phyloP scores from a whole-genome alignment of 2,329 filamentous ascomycete genomes.

The Pseudogymnoascus destructans region DNA sequence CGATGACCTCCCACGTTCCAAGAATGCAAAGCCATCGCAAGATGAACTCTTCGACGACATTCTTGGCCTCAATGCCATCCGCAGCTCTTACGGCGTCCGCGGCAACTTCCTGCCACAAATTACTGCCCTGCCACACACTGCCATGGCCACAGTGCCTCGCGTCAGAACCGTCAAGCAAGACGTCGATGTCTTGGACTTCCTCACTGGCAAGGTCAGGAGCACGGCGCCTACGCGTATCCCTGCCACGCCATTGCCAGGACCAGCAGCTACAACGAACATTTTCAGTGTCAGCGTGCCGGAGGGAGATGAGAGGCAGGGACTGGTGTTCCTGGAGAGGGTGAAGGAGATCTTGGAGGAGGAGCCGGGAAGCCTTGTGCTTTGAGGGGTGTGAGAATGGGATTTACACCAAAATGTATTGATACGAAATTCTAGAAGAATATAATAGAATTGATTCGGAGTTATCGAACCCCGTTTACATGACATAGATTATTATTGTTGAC shows the following conservation, averaged over 20 bases:
- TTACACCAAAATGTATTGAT: slow-evolving; percentile 5
- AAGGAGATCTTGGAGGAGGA: slow-evolving; percentile 73
- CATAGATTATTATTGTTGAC: background rate
- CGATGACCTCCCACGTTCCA: slow-evolving; percentile 61
- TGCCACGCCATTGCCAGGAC: slow-evolving; percentile 30
- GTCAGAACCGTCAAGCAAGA: slow-evolving; percentile 29
- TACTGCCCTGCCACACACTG: slow-evolving; percentile 38
- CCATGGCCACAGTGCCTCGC: slow-evolving; percentile 25
- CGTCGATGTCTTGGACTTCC: slow-evolving; percentile 71
- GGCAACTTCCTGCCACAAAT: slow-evolving; percentile 63
- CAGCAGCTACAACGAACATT: slow-evolving; percentile 52
- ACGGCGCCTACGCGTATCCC: slow-evolving; percentile 23
- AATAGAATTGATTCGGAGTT: slow-evolving; percentile 2
- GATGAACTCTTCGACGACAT: slow-evolving; percentile 85
- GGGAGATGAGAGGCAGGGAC: slow-evolving; percentile 69
- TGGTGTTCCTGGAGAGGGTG: slow-evolving; percentile 71
- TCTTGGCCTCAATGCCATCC: slow-evolving; percentile 50
- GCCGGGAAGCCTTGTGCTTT: slow-evolving; percentile 60
- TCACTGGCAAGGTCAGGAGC: slow-evolving; percentile 38
- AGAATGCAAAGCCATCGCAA: slow-evolving; percentile 50
- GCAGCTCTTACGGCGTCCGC: slow-evolving; percentile 39
- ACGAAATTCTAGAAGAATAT: background rate
- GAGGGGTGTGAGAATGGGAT: slow-evolving; percentile 18
- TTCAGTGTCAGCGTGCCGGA: slow-evolving; percentile 71
- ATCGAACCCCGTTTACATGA: background rate